These are phyloP conservation scores for Tolypocladium ovalisporum DNA, from an alignment of 2,329 filamentous ascomycete species.

Conservation along the genomic window DNA sequence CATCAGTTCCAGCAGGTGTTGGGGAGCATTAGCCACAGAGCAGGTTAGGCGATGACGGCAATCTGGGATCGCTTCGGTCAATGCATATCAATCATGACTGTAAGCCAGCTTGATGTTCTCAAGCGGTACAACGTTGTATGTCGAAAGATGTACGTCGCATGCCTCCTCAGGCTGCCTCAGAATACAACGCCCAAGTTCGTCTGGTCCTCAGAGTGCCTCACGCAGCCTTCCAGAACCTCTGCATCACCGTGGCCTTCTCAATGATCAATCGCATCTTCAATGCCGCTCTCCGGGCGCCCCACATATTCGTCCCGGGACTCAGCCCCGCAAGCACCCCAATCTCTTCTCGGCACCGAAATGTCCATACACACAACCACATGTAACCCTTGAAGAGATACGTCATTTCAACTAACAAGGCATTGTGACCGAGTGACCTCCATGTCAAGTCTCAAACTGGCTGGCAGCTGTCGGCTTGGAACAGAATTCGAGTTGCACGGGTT, in stretches of 20 bases:
- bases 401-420: too few relatives aligned
- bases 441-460: too few relatives aligned
- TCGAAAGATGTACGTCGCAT: not conserved
- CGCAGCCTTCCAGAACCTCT: slow-evolving; percentile 25
- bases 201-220: slow-evolving; percentile 1
- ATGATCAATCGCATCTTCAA: slow-evolving; percentile 42
- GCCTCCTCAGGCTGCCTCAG: not conserved
- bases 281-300: slow-evolving; percentile 50
- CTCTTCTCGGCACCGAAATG: too few relatives aligned
- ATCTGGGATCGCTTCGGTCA: not conserved
- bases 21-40: not conserved
- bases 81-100: not conserved
- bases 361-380: too few relatives aligned
- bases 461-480: too few relatives aligned
- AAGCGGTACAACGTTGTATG: not conserved
- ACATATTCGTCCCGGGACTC: slow-evolving; percentile 52
- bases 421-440: too few relatives aligned
- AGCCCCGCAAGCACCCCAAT: too few relatives aligned
- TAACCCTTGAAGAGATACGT: too few relatives aligned
- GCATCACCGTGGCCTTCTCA: slow-evolving; percentile 50
- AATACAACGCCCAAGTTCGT: not conserved
- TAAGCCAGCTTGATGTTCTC: too few relatives aligned
- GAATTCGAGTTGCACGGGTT: too few relatives aligned
- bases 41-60: not conserved
- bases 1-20: not conserved